Base-by-base conservation (phyloP, 2,329 filamentous ascomycete species). In the Calonectria henricotiae region DNA sequence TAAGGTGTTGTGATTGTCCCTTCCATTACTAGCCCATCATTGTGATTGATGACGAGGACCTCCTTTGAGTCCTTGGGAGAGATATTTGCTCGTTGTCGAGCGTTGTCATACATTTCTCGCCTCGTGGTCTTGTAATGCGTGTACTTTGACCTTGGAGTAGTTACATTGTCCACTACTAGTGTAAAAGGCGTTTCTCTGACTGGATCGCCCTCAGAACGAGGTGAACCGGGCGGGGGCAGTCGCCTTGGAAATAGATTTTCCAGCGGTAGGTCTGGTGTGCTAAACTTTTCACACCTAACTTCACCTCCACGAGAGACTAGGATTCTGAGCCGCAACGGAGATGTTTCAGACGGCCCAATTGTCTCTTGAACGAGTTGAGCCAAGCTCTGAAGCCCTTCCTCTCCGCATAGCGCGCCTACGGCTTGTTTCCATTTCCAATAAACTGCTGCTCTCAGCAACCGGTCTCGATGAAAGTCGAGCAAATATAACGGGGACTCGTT, bases 91-190 rank as follows among this genome's bases (percentile, higher is more conserved):
- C 93, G 87, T 30, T 83, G 78, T 9, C 95, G 89, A 1, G 94
- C 93, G 2, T 83, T 84, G 54, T 93, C 89, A 80, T 98, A 98
- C 79, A 91, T 86, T 11, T 85, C 83, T 15, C 96, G 90, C 58
- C 87, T 85, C 0, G 93, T 96, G 0, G 96, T 98, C 82, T 99
- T 98, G 84, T 93, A 93, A 68, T 92, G 91, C 0, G 95, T 98
- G 78, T 92, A 93, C n/a, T 90, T 87, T 1, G 89, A 89, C 46
- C 82, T 81, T 8, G 74, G 43, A 0, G 86, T 87, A n/a, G 65
- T 65, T n/a, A 73, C 68, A 11, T 68, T 65, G 74, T 90, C 88
- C 3, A 89, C 68, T 0, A 86, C 69, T 2, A 90, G 79, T 2
- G 83, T 81, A 70, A 84, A 88, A 1, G 77, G 77, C 0, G 80